Percentiles rank a stretch among this genome's conserved stretches.
Evolutionary conservation across 768 basidiomycete species (phyloP).

Genomic region (Russula lepida): DNA sequence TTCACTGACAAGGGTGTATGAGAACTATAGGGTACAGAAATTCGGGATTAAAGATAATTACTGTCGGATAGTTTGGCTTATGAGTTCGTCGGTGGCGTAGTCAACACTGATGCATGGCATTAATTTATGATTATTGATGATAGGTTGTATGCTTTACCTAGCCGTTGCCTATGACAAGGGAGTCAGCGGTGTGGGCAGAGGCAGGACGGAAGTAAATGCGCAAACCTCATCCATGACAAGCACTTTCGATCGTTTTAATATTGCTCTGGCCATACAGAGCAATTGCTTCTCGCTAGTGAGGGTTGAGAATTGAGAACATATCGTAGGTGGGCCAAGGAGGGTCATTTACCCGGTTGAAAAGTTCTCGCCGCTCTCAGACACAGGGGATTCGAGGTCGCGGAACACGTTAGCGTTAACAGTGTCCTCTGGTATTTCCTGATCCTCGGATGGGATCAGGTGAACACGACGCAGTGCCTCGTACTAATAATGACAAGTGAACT

Average conservation of each 20-base stretch:
- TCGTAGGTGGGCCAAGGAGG: neutral
- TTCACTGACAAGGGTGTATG: conserved; percentile 36
- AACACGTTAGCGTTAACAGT: conserved; percentile 67
- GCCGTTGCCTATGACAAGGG: conserved; percentile 48
- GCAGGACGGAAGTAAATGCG: neutral
- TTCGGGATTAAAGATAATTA: conserved; percentile 30
- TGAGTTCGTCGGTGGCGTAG: conserved; percentile 84
- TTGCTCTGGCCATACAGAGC: conserved; percentile 84
- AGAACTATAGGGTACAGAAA: neutral
- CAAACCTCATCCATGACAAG: conserved; percentile 78
- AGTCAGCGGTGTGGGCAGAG: neutral
- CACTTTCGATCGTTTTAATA: conserved; percentile 67
- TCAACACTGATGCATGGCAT: conserved; percentile 45
- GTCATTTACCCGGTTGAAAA: conserved; percentile 67
- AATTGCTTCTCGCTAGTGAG: conserved; percentile 63
- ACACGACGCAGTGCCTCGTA: conserved; percentile 80
- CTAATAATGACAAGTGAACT: conserved; percentile 30
- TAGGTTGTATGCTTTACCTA: conserved; percentile 31
- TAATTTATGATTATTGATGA: neutral
- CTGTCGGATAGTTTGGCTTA: conserved; percentile 74
- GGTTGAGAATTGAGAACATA: neutral
- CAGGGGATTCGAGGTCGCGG: conserved; percentile 61
- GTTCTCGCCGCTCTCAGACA: conserved; percentile 84
- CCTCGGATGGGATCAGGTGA: conserved; percentile 60
- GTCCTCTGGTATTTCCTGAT: conserved; percentile 38